phyloP scores from a whole-genome alignment of 257 asterid genomes.

The Linaria vulgaris region DNA sequence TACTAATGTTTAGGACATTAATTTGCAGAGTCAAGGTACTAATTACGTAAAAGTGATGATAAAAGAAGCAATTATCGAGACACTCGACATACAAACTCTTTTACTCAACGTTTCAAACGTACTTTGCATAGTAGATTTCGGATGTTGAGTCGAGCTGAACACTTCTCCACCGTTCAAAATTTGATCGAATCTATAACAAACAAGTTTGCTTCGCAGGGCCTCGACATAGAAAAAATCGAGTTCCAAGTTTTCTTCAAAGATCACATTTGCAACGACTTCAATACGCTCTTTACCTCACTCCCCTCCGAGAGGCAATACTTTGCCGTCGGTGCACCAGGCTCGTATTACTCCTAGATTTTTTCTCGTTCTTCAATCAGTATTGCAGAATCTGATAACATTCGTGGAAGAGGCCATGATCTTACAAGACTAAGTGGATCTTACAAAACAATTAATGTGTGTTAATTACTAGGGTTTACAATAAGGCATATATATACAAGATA shows the following conservation, averaged over 20 bases:
- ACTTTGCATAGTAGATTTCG: conserved; percentile 29
- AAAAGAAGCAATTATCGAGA: conserved; percentile 8
- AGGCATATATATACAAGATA: no score
- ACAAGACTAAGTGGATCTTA: no score
- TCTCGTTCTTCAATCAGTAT: conserved; percentile 28
- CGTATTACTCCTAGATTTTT: conserved; percentile 31
- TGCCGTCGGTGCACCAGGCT: conserved; percentile 39
- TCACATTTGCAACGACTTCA: conserved; percentile 37
- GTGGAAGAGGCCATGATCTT: no score
- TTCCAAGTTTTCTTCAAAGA: conserved; percentile 40
- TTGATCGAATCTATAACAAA: conserved; percentile 21
- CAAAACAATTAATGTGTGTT: no score
- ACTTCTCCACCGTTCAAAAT: conserved; percentile 27
- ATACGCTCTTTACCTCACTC: conserved; percentile 37
- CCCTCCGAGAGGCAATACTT: conserved; percentile 21
- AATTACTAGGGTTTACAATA: no score
- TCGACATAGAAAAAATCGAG: conserved; percentile 9
- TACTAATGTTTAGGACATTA: no score
- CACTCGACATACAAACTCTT: conserved; percentile 5
- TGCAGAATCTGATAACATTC: no score
- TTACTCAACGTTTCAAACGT: neutral
- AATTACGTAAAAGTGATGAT: conserved; percentile 14
- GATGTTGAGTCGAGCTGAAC: conserved; percentile 37
- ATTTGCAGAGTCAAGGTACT: conserved; percentile 15
- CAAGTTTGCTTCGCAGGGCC: neutral